These are phyloP conservation scores for Plasmodium cynomolgi DNA, from an alignment of 169 alveolate species.

Conservation along the genomic window DNA sequence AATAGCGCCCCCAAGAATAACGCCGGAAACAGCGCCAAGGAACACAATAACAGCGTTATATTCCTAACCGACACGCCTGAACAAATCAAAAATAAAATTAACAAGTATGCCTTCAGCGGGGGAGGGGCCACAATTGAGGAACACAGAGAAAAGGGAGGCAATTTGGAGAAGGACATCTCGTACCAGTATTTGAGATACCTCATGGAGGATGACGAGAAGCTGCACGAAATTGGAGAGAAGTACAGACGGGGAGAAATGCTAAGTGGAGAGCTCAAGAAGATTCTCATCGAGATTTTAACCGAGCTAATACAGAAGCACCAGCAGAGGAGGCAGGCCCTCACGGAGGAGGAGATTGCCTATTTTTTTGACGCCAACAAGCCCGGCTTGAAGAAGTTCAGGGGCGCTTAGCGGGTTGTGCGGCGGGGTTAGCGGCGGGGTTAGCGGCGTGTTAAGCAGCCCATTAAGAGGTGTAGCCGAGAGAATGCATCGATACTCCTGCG, in stretches of 20 bases:
- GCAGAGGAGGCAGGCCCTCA: slow-evolving; percentile 81
- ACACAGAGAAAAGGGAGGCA: slow-evolving; percentile 95
- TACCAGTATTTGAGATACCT: slow-evolving; percentile 95
- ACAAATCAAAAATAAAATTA: slow-evolving; percentile 94
- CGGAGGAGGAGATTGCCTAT: slow-evolving; percentile 46
- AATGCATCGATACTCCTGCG: neutral
- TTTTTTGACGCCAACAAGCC: slow-evolving; percentile 36
- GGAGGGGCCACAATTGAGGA: slow-evolving; percentile 96
- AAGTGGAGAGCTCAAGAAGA: slow-evolving; percentile 96
- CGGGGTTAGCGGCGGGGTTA: too few relatives aligned
- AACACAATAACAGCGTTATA: slow-evolving; percentile 93
- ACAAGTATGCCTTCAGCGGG: slow-evolving; percentile 96
- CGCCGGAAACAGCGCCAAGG: slow-evolving; percentile 97
- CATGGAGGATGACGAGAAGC: slow-evolving; percentile 94
- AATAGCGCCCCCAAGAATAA: slow-evolving; percentile 90
- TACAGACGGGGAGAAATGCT: slow-evolving; percentile 96
- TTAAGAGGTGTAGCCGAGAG: neutral
- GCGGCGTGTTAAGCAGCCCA: too few relatives aligned
- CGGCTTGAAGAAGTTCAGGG: slow-evolving; percentile 33
- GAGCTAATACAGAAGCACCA: slow-evolving; percentile 89
- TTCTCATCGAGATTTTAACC: slow-evolving; percentile 88
- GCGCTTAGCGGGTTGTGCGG: slow-evolving; percentile 17
- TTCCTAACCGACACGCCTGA: slow-evolving; percentile 95
- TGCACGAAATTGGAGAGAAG: slow-evolving; percentile 93
- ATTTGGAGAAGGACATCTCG: slow-evolving; percentile 97